phyloP scores from a whole-genome alignment of 768 basidiomycete genomes.

The Lactarius akahatsu region DNA sequence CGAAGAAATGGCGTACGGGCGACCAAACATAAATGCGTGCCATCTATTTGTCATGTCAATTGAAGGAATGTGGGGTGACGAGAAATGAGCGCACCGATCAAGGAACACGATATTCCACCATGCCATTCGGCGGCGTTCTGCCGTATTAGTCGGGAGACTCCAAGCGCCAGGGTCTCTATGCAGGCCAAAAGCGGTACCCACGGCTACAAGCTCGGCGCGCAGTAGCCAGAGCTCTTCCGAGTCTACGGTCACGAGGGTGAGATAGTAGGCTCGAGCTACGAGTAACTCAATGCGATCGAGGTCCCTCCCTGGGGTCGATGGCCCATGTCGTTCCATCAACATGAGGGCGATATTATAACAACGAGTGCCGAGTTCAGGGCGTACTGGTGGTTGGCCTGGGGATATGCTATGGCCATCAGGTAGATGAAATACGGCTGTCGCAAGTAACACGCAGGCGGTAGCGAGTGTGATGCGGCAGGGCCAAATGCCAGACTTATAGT shows the following conservation, averaged over 20 bases:
- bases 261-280: conserved; percentile 68
- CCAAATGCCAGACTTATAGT: conserved; percentile 27
- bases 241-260: conserved; percentile 70
- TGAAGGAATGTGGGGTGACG: conserved; percentile 19
- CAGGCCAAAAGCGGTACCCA: conserved; percentile 79
- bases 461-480: conserved; percentile 28
- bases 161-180: conserved; percentile 85
- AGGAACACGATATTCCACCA: conserved; percentile 88
- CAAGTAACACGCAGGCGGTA: conserved; percentile 27
- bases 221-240: conserved; percentile 81
- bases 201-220: conserved; percentile 68
- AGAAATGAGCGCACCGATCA: conserved; percentile 56
- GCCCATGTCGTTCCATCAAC: conserved; percentile 63
- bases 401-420: conserved; percentile 27
- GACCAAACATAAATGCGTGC: conserved; percentile 87
- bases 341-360: conserved; percentile 71
- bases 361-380: conserved; percentile 47
- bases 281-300: conserved; percentile 76
- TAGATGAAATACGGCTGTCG: conserved; percentile 26
- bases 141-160: conserved; percentile 64
- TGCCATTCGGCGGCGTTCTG: conserved; percentile 81
- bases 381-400: conserved; percentile 24
- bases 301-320: conserved; percentile 50
- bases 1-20: conserved; percentile 70
- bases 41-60: conserved; percentile 48